A percentile compares a stretch with the other conserved stretches of the same genome.
Evolutionary conservation across 192 early-diverging fungal genomes (phyloP).

Genomic region (Coemansia reversa): DNA sequence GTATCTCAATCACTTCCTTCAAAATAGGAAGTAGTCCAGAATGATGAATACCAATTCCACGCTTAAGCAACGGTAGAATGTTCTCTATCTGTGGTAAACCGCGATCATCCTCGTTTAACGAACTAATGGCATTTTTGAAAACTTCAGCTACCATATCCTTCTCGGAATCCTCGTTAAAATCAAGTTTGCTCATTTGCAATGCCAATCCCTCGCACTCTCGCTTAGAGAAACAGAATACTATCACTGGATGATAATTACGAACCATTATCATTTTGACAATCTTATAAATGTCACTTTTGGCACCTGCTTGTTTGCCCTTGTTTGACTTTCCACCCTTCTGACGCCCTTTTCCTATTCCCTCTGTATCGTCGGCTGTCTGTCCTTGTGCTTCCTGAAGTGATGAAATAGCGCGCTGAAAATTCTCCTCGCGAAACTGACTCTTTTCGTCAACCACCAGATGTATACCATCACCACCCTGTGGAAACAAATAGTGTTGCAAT

Average conservation of each 20-base stretch:
- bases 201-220: conserved; percentile 92
- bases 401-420: conserved; percentile 89
- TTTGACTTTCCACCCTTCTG: conserved; percentile 57
- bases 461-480: conserved; percentile 88
- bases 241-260: conserved; percentile 97
- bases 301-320: conserved; percentile 59
- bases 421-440: conserved; percentile 89
- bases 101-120: conserved; percentile 87
- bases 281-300: conserved; percentile 83
- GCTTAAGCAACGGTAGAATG: conserved; percentile 83
- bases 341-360: conserved; percentile 48
- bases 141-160: conserved; percentile 80
- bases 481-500: conserved; percentile 95
- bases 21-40: conserved; percentile 92
- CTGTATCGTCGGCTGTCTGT: conserved; percentile 56
- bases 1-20: conserved; percentile 96
- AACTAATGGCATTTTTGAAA: conserved; percentile 83
- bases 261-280: conserved; percentile 94
- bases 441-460: conserved; percentile 97
- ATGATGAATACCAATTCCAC: conserved; percentile 97
- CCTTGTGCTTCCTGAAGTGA: conserved; percentile 66
- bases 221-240: conserved; percentile 95
- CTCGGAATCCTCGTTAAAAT: conserved; percentile 86
- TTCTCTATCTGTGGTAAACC: conserved; percentile 89
- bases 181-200: conserved; percentile 84